These are phyloP conservation scores for Ogataea polymorpha DNA, from an alignment of 805 yeast species.

Conservation along the genomic window DNA sequence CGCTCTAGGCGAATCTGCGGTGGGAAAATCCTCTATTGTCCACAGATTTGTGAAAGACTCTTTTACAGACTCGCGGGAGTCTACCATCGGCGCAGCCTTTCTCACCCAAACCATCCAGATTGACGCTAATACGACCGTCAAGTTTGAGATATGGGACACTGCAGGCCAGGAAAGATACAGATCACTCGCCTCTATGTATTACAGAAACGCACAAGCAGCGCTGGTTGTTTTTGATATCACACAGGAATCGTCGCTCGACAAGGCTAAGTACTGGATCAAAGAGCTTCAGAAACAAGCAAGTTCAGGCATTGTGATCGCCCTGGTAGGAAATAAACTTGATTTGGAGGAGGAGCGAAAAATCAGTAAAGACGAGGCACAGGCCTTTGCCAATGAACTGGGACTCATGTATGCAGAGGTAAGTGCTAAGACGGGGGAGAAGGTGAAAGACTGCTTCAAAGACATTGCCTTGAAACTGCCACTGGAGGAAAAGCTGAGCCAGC, in stretches of 20 bases:
- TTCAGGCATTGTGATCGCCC: constrained; percentile 68
- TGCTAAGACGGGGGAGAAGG: constrained; percentile 55
- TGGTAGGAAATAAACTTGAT: constrained; percentile 79
- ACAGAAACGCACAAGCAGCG: constrained; percentile 78
- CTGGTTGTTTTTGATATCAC: constrained; percentile 76
- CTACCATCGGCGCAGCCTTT: constrained; percentile 85
- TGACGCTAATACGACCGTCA: constrained; percentile 53
- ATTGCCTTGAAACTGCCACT: constrained; percentile 47
- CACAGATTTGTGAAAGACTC: constrained; percentile 70
- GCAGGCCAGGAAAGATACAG: constrained; percentile 83
- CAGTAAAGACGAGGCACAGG: constrained; percentile 42
- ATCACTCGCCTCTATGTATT: constrained; percentile 79
- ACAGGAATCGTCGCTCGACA: constrained; percentile 59
- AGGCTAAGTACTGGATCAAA: constrained; percentile 75
- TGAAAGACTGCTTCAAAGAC: constrained; percentile 44
- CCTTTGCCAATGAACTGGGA: constrained; percentile 52
- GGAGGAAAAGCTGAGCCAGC: constrained; percentile 25
- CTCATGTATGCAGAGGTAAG: constrained; percentile 52
- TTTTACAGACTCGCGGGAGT: constrained; percentile 70
- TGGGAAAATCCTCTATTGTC: constrained; percentile 65
- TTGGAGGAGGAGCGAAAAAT: constrained; percentile 49
- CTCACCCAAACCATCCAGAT: constrained; percentile 63
- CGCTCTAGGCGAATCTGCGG: constrained; percentile 58
- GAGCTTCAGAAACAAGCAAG: constrained; percentile 82
- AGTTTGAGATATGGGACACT: constrained; percentile 83